Percentiles rank a stretch among this genome's conserved stretches.
Conservation (phyloP, 805 yeast genomes). For the Suhomyces emberorum region DNA sequence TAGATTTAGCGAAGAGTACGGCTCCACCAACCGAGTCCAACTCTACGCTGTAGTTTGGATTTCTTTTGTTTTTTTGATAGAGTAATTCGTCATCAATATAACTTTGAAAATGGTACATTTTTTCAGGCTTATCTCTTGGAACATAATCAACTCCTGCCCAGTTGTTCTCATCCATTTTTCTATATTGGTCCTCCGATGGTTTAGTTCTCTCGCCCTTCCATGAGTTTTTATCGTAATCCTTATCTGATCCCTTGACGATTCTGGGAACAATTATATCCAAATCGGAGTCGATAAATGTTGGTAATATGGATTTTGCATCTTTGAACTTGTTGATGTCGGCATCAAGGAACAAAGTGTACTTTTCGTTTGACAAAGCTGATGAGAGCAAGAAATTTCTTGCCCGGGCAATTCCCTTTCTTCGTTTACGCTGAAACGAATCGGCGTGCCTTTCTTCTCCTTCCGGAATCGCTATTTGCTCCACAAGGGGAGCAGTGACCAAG, state of each 20-base stretch:
- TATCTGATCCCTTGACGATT: conserved; percentile 16
- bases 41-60: conserved; percentile 15
- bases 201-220: conserved; percentile 38
- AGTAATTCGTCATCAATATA: conserved; percentile 12
- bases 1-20: conserved; percentile 41
- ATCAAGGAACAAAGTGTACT: conserved; percentile 35
- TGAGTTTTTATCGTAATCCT: conserved; percentile 38
- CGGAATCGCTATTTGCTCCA: conserved; percentile 21
- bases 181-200: conserved; percentile 27
- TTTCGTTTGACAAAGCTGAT: conserved; percentile 25
- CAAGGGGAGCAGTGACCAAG: conserved; percentile 31
- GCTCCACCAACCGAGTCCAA: conserved; percentile 56
- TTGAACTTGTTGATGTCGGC: conserved; percentile 30
- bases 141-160: conserved; percentile 33
- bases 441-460: conserved; percentile 23
- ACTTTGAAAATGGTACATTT: conserved; percentile 28
- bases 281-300: conserved; percentile 21
- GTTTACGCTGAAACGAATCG: conserved; percentile 27
- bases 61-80: conserved; percentile 4
- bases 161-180: conserved; percentile 23
- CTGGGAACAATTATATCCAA: conserved; percentile 39
- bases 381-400: conserved; percentile 34
- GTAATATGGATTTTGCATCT: conserved; percentile 16
- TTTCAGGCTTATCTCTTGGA: conserved; percentile 27
- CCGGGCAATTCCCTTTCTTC: conserved; percentile 36